Evolutionary conservation across 2,329 filamentous ascomycete genomes (phyloP).

Genomic region (Cryphonectria naterciae): DNA sequence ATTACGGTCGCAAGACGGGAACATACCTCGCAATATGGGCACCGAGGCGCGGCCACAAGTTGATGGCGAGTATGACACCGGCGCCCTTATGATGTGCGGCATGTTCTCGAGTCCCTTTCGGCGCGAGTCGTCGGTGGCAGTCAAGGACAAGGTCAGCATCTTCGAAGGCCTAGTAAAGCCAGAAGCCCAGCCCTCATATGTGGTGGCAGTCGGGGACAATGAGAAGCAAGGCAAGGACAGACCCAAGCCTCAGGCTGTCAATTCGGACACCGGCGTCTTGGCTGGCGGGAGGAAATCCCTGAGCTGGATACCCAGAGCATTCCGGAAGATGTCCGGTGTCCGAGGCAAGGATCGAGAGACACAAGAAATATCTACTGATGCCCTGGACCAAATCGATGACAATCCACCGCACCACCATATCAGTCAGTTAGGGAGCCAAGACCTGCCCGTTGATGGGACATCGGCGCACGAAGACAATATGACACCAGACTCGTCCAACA

Average conservation of each 20-base stretch:
- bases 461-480: neutral
- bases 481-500: neutral
- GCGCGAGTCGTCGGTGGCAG: neutral
- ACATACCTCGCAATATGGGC: neutral
- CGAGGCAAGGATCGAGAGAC: neutral
- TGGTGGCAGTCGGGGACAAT: neutral
- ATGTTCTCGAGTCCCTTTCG: constrained; percentile 11
- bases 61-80: neutral
- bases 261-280: neutral
- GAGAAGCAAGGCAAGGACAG: neutral
- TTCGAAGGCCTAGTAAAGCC: constrained; percentile 25
- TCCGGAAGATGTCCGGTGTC: neutral
- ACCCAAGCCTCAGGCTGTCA: neutral
- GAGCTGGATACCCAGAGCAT: constrained; percentile 6
- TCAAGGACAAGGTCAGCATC: constrained; percentile 22
- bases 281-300: neutral
- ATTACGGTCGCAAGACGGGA: neutral
- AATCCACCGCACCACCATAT: neutral
- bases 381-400: neutral
- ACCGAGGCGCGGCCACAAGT: neutral
- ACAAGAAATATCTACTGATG: neutral
- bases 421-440: neutral
- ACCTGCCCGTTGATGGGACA: neutral
- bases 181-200: neutral
- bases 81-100: constrained; percentile 13